Evolutionary conservation across 108 stramenopile species (phyloP), one percentile per base, ranked within the genome.

Genomic region (Nannochloropsis oceanica): DNA sequence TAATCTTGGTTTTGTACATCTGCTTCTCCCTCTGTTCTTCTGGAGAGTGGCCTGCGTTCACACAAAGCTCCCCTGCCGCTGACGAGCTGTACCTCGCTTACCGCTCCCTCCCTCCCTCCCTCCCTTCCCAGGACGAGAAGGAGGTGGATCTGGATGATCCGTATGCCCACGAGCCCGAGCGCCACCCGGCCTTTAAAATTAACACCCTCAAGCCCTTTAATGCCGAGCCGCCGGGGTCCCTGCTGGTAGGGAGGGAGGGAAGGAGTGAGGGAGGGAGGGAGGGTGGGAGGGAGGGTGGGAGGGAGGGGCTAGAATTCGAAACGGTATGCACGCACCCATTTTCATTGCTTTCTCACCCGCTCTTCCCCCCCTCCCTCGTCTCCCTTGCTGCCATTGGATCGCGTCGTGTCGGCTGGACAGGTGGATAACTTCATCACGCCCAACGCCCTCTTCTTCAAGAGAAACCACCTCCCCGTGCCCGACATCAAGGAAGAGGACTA

Each of bases 381-480:
- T n/a, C n/a, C n/a, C n/a, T n/a, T n/a, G n/a, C n/a, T n/a, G n/a
- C n/a, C n/a, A n/a, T n/a, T n/a, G n/a, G n/a, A n/a, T n/a, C n/a
- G n/a, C n/a, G n/a, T n/a, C n/a, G n/a, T n/a, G n/a, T n/a, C n/a
- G n/a, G n/a, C n/a, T n/a, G n/a, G n/a, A n/a, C n/a, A n/a, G n/a
- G n/a, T 92, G 5, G 89, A 93, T 25, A 85, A 85, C 26, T 94
- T 92, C 88, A 88, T 93, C 83, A 95, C 95, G 12, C 95, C 95
- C 26, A 91, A 91, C 79, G 93, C 92, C 20, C 85, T 94, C 10
- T 93, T 90, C 90, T 95, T 93, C 91, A 91, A 92, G 79, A 91
- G 95, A 8, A 93, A 94, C 84, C 95, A 95, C 90, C 91, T 93
- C 27, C 91, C 94, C 8, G 95, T 95, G 13, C 95, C 95, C 24